A percentile compares a stretch with the other conserved stretches of the same genome.
Conservation (phyloP, 805 yeast species). For the Candida montana region DNA sequence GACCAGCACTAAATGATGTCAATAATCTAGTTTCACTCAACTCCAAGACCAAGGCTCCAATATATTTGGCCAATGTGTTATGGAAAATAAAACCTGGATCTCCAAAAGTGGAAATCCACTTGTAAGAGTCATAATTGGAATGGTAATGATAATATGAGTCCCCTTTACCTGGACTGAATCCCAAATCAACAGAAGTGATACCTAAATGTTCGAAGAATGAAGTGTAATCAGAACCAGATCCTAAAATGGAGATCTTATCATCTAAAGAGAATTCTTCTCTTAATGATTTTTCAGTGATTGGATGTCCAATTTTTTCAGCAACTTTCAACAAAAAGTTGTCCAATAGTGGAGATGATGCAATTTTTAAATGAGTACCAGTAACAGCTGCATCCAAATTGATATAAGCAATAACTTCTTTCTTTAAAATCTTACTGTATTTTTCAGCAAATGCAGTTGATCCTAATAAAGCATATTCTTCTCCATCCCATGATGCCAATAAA, state of each 20-base stretch:
- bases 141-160: constrained; percentile 72
- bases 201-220: constrained; percentile 57
- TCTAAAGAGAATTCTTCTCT: constrained; percentile 26
- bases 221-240: constrained; percentile 70
- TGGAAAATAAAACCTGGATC: constrained; percentile 62
- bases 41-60: constrained; percentile 45
- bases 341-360: constrained; percentile 43
- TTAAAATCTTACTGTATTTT: constrained; percentile 42
- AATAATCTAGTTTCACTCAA: constrained; percentile 45
- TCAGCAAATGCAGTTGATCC: constrained; percentile 81
- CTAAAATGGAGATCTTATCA: constrained; percentile 41
- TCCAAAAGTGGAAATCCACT: constrained; percentile 62
- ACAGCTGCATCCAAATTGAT: constrained; percentile 65
- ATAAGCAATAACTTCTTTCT: constrained; percentile 56
- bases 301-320: constrained; percentile 43
- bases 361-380: constrained; percentile 54
- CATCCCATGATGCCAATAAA: constrained; percentile 75
- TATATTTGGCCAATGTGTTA: constrained; percentile 46
- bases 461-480: constrained; percentile 69
- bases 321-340: constrained; percentile 39
- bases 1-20: constrained; percentile 29
- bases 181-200: constrained; percentile 55
- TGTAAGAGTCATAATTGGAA: constrained; percentile 65
- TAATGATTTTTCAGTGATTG: constrained; percentile 25
- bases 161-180: constrained; percentile 38